A percentile compares a stretch with the other conserved stretches of the same genome.
Evolutionary conservation across 2,329 filamentous ascomycete species (phyloP).

Genomic region (Nothophoma quercina): DNA sequence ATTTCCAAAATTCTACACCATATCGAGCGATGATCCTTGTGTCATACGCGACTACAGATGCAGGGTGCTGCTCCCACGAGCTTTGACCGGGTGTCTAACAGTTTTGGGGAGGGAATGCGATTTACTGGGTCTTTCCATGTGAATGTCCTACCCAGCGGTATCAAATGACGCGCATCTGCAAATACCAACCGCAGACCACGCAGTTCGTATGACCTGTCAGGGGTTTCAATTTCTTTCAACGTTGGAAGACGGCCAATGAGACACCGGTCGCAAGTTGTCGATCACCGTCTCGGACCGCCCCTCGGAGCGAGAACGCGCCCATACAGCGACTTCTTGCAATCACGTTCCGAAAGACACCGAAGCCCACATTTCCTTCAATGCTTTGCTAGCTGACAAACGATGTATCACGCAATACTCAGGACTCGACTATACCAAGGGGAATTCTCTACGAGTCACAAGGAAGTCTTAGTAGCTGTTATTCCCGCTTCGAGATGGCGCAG

Average conservation of each 20-base stretch:
- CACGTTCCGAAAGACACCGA: constrained; percentile 9
- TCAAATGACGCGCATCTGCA: constrained; percentile 17
- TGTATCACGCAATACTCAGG: constrained; percentile 11
- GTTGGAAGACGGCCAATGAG: constrained; percentile 3
- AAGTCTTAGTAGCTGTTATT: constrained; percentile 3
- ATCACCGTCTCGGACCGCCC: neutral
- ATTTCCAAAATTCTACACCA: constrained; percentile 5
- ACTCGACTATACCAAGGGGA: constrained; percentile 11
- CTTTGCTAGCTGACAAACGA: constrained; percentile 6
- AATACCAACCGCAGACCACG: constrained; percentile 6
- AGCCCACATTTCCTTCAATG: constrained; percentile 20
- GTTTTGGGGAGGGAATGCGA: constrained; percentile 20
- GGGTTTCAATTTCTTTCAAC: neutral
- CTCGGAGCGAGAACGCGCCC: neutral
- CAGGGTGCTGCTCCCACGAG: constrained; percentile 7
- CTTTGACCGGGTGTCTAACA: constrained; percentile 9
- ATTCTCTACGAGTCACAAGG: constrained; percentile 16
- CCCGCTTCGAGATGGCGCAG: constrained; percentile 11
- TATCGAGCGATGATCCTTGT: constrained; percentile 9
- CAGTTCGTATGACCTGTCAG: constrained; percentile 7
- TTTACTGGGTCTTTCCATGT: constrained; percentile 15
- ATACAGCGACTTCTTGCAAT: neutral
- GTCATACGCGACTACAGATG: constrained; percentile 1
- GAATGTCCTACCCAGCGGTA: constrained; percentile 2
- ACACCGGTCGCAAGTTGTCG: constrained; percentile 2